Conservation (phyloP, 1,139 yeast species). For the Blastobotrys elegans region DNA sequence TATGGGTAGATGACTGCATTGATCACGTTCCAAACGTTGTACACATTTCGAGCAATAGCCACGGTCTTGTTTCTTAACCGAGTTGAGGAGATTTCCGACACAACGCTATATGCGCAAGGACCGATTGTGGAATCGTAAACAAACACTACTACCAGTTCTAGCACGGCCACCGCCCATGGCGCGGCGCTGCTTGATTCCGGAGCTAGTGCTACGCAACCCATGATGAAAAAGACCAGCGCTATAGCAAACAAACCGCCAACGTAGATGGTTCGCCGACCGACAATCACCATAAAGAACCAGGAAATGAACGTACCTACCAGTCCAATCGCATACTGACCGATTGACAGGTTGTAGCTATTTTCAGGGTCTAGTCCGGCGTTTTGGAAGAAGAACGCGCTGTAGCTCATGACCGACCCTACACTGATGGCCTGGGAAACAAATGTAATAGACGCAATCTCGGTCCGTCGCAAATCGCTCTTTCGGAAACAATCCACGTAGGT, state of each 20-base stretch:
- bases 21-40: constrained; percentile 43
- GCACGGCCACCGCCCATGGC: constrained; percentile 3
- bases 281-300: constrained; percentile 16
- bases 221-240: constrained; percentile 36
- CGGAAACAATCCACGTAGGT: constrained; percentile 46
- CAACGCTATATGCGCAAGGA: constrained; percentile 51
- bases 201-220: constrained; percentile 12
- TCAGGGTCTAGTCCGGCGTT: constrained; percentile 19
- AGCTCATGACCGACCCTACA: constrained; percentile 28
- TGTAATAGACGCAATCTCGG: constrained; percentile 38
- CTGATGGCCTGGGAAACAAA: constrained; percentile 4
- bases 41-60: constrained; percentile 47
- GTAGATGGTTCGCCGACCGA: constrained; percentile 48
- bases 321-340: constrained; percentile 25
- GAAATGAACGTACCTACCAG: constrained; percentile 16
- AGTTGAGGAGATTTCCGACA: constrained; percentile 52
- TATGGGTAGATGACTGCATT: constrained; percentile 45
- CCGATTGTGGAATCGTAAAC: constrained; percentile 51
- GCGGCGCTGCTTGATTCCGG: constrained; percentile 6
- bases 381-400: constrained; percentile 20
- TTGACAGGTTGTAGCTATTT: constrained; percentile 18
- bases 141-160: constrained; percentile 21
- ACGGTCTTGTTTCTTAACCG: constrained; percentile 51
- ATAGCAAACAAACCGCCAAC: constrained; percentile 40
- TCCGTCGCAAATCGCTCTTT: constrained; percentile 47